Base-by-base conservation (phyloP, 441 rosid genomes). In the Aquilaria agallochum region DNA sequence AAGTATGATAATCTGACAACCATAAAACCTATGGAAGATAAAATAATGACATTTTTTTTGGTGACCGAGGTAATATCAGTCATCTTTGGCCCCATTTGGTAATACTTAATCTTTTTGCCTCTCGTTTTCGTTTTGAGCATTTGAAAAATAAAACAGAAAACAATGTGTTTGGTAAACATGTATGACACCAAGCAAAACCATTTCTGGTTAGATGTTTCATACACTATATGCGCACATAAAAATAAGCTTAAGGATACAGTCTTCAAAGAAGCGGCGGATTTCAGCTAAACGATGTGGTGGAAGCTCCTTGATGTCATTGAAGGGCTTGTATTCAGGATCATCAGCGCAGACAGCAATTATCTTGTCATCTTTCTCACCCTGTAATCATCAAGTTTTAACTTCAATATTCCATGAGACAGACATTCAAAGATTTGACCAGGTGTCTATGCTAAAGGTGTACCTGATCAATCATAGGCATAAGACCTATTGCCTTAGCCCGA, bases 331-430 rank as follows among this genome's bases (percentile, higher is more conserved):
- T 54, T 75, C 78, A 0, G 78, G 78, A 56, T 75, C 78, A 20
- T 75, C 78, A 2, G 75, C 78, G 53, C 75, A 75, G 42, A 75
- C 78, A 53, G 75, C 78, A 57, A 75, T 71, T 40, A 75, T 75
- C 75, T 75, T 75, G 67, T 75, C 72, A 60, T 75, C 78, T 68
- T 75, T 75, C 78, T 83, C 88, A 48, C 85, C 88, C 96, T 90
- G 65, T 14, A 33, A 68, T 60, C 20, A 40, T 62, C 52, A 68
- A 69, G 62, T 1, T 52, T 64, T 14, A 15, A 53, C 67, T 60
- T 55, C 27, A 58, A 3, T 15, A 55, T 30, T 55, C 12, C 45
- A 1, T 44, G 15, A 5, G 30, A 58, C 10, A 49, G 31, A 13
- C 54, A 58, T 54, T 10, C 27, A 20, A 40, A 5, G 32, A 47